These are phyloP conservation scores for Linum lewisii DNA, from an alignment of 345 rosid genomes.

Conservation along the genomic window DNA sequence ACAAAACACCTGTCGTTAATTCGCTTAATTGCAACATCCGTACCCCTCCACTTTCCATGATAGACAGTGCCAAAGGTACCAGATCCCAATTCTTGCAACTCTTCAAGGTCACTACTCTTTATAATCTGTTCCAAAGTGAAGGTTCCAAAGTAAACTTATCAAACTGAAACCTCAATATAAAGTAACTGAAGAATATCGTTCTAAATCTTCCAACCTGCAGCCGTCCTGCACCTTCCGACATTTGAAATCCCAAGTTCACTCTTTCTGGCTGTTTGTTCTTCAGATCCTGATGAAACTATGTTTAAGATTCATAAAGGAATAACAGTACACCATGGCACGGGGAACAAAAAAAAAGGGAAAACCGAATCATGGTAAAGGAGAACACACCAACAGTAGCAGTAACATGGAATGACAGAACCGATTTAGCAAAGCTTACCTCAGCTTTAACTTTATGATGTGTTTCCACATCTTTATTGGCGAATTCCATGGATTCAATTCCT, in stretches of 20 bases:
- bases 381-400: not conserved
- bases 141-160: not conserved
- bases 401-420: not conserved
- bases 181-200: constrained; percentile 8
- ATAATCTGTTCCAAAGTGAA: constrained; percentile 43
- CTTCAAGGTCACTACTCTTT: constrained; percentile 72
- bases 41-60: constrained; percentile 93
- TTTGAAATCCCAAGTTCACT: constrained; percentile 37
- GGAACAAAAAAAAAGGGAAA: not conserved
- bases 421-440: constrained; percentile 35
- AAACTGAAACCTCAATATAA: not conserved
- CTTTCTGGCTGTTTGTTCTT: constrained; percentile 36
- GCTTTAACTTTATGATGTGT: constrained; percentile 31
- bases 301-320: not conserved
- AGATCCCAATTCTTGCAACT: constrained; percentile 70
- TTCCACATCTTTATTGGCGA: constrained; percentile 19
- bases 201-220: constrained; percentile 43
- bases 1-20: constrained; percentile 78
- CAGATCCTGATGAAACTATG: constrained; percentile 32
- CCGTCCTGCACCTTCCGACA: constrained; percentile 44
- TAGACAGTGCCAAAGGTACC: constrained; percentile 93
- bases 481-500: constrained; percentile 21
- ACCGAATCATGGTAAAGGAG: not conserved
- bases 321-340: not conserved
- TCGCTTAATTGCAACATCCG: constrained; percentile 89